Evolutionary conservation across 441 rosid species (phyloP).

Genomic region (Pelargonium australe): DNA sequence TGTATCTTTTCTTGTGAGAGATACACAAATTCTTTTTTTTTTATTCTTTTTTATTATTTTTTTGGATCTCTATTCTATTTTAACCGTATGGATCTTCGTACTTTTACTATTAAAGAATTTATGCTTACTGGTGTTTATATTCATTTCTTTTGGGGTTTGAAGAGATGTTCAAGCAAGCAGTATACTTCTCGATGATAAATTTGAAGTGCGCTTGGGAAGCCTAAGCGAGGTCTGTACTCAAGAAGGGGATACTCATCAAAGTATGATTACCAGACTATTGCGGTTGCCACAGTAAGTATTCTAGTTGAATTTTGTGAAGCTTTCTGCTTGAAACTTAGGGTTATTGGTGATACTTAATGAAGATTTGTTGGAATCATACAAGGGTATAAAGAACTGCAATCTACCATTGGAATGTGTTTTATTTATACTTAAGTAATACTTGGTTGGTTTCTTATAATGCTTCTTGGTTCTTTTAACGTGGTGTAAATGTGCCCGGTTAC

Average conservation of each 20-base stretch:
- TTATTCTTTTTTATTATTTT: too few relatives aligned
- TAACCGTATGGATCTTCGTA: background rate
- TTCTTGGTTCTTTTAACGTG: background rate
- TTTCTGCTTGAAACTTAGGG: background rate
- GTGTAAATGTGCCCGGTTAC: background rate
- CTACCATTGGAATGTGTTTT: slow-evolving; percentile 1
- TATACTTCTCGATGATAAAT: slow-evolving; percentile 95
- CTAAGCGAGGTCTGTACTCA: slow-evolving; percentile 66
- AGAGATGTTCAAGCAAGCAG: slow-evolving; percentile 99
- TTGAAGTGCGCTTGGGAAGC: slow-evolving; percentile 93
- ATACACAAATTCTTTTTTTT: too few relatives aligned
- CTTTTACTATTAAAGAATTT: background rate
- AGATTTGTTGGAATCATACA: background rate
- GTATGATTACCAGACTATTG: slow-evolving; percentile 67
- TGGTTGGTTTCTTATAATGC: too few relatives aligned
- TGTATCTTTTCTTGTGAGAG: background rate
- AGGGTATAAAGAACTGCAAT: background rate
- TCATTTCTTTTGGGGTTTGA: slow-evolving; percentile 17
- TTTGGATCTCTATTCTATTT: background rate
- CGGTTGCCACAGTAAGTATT: slow-evolving; percentile 78
- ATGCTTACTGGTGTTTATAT: slow-evolving; percentile 12
- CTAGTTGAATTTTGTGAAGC: background rate
- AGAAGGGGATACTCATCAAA: slow-evolving; percentile 65
- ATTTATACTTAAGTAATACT: background rate
- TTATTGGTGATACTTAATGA: background rate